These are phyloP conservation scores for Populus alba DNA, from an alignment of 345 rosid genomes.

Conservation along the genomic window DNA sequence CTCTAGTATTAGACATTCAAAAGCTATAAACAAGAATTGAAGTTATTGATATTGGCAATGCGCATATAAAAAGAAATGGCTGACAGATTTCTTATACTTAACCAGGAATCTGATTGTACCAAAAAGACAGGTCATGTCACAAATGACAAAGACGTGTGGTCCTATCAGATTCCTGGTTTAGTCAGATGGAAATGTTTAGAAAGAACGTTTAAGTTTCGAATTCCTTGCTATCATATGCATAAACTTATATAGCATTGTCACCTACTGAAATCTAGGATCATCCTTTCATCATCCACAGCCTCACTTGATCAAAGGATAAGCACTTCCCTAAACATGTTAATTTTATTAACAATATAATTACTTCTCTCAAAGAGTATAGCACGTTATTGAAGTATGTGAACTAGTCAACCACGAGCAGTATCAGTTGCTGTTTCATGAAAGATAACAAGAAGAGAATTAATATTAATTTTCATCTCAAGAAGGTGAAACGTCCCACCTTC, in stretches of 20 bases:
- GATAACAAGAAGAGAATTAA: neutral
- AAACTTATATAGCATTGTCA: neutral
- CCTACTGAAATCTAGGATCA: neutral
- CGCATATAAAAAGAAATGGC: neutral
- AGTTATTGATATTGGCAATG: neutral
- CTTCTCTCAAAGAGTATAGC: neutral
- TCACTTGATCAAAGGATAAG: neutral
- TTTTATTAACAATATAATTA: neutral
- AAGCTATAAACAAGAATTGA: neutral
- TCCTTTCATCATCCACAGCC: neutral
- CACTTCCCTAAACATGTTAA: neutral
- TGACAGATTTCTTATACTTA: neutral
- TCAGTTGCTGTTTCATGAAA: neutral
- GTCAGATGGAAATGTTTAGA: no score
- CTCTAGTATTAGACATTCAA: neutral
- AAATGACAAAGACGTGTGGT: neutral
- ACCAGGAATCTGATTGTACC: neutral
- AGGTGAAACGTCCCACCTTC: conserved; percentile 41
- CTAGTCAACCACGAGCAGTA: neutral
- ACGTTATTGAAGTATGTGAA: neutral
- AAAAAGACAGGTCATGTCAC: neutral
- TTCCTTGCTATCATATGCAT: neutral
- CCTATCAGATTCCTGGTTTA: neutral
- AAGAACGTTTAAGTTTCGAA: neutral
- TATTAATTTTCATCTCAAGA: neutral